phyloP scores from a whole-genome alignment of 2,329 filamentous ascomycete genomes.

The Ascochyta fabae region DNA sequence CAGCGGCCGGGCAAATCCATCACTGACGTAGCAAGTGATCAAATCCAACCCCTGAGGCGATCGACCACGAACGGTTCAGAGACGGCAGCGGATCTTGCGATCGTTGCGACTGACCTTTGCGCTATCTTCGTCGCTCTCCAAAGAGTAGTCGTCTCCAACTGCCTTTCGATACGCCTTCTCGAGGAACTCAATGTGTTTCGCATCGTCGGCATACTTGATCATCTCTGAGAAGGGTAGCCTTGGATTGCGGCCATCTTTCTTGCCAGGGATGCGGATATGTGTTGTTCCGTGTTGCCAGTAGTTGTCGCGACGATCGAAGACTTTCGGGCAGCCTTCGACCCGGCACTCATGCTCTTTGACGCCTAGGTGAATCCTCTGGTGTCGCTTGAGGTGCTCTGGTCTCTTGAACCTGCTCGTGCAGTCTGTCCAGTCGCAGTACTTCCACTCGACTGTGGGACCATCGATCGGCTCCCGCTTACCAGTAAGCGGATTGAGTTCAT shows the following conservation, averaged over 20 bases:
- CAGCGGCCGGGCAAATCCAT: constrained; percentile 5
- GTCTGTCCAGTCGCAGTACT: constrained; percentile 15
- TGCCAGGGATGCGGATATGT: constrained; percentile 34
- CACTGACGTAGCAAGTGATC: constrained; percentile 1
- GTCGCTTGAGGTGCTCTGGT: constrained; percentile 42
- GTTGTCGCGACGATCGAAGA: constrained; percentile 46
- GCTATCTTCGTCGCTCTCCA: constrained; percentile 20
- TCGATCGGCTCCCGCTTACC: constrained; percentile 17
- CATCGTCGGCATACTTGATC: constrained; percentile 29
- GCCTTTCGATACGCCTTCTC: constrained; percentile 31
- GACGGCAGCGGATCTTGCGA: constrained; percentile 11
- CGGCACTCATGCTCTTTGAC: constrained; percentile 31
- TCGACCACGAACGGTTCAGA: constrained; percentile 1
- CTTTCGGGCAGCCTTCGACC: constrained; percentile 29
- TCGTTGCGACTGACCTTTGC: not conserved
- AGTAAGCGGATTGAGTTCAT: constrained; percentile 9
- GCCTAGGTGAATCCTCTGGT: constrained; percentile 34
- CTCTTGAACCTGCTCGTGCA: constrained; percentile 30
- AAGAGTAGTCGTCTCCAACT: constrained; percentile 20
- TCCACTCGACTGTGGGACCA: constrained; percentile 17
- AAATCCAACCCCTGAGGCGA: constrained; percentile 9
- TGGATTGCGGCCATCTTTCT: constrained; percentile 37
- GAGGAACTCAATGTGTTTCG: constrained; percentile 42
- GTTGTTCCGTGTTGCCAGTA: constrained; percentile 43
- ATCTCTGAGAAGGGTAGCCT: constrained; percentile 34